phyloP scores from a whole-genome alignment of 495 filamentous ascomycete genomes.

The Penicillium chermesinum region DNA sequence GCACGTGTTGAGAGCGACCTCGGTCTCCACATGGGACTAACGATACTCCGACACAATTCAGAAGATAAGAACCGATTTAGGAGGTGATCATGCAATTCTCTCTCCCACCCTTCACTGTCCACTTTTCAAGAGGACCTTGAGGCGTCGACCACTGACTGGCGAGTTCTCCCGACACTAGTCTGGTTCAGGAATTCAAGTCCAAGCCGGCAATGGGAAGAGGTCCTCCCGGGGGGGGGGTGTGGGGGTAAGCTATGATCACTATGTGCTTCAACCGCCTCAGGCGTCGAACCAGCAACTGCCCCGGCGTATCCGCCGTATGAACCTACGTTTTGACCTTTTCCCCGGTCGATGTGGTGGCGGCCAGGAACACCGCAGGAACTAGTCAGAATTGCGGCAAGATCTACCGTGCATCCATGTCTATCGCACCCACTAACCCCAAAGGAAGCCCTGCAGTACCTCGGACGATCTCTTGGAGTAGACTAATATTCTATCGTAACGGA shows the following conservation, averaged over 20 bases:
- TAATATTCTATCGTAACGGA: neutral
- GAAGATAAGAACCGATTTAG: neutral
- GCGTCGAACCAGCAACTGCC: neutral
- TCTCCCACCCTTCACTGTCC: neutral
- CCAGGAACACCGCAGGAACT: conserved; percentile 7
- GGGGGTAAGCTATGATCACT: conserved; percentile 2
- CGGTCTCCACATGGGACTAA: neutral
- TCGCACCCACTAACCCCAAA: neutral
- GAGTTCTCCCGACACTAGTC: conserved; percentile 8
- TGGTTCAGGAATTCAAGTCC: conserved; percentile 5
- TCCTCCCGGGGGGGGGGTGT: too few species aligned
- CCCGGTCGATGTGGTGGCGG: conserved; percentile 7
- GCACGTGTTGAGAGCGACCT: neutral
- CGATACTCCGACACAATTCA: neutral
- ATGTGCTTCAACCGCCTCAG: neutral
- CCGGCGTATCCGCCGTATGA: neutral
- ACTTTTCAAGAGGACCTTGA: neutral
- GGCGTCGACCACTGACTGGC: conserved; percentile 1
- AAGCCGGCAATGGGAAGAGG: neutral
- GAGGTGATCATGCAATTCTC: neutral
- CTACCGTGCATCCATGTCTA: conserved; percentile 12
- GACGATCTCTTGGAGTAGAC: neutral
- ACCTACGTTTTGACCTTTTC: conserved; percentile 13
- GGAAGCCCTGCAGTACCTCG: neutral
- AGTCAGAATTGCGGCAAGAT: conserved; percentile 16